Evolutionary conservation across 78 protist genomes (phyloP).

Genomic region (Corallochytrium limacisporum): DNA sequence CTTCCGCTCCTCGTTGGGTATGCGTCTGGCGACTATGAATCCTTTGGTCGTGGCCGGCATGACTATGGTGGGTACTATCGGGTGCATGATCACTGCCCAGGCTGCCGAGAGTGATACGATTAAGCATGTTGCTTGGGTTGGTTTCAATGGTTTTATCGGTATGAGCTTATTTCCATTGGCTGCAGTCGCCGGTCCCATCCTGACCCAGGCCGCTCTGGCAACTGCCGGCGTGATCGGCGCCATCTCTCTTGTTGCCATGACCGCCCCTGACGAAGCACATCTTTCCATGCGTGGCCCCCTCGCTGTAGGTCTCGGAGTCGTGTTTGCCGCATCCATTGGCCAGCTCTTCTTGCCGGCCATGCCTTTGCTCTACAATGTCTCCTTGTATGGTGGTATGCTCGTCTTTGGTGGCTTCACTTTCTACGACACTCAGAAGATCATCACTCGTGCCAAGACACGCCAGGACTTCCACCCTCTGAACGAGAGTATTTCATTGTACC

Average conservation of each 20-base stretch:
- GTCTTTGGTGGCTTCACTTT: constrained; percentile 17
- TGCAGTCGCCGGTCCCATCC: not conserved
- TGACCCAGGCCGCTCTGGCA: not conserved
- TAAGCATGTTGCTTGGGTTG: constrained; percentile 6
- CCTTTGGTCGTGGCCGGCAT: not conserved
- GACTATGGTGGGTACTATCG: not conserved
- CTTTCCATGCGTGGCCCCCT: not conserved
- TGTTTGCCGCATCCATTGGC: constrained; percentile 2
- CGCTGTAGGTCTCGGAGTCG: constrained; percentile 8
- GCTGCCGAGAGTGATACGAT: not conserved
- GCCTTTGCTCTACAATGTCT: constrained; percentile 1
- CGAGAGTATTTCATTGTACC: not conserved
- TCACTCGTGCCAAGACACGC: not conserved
- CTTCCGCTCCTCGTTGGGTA: not conserved
- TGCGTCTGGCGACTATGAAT: constrained; percentile 1
- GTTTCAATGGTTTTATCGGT: not conserved
- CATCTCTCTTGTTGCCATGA: constrained; percentile 1
- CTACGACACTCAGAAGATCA: constrained; percentile 10
- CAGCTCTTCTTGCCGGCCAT: constrained; percentile 8
- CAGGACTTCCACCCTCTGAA: not conserved
- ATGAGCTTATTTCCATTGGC: not conserved
- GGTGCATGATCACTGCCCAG: not conserved
- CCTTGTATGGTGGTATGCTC: constrained; percentile 5
- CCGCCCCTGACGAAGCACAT: not conserved
- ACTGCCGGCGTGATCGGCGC: constrained; percentile 6